These are phyloP conservation scores for Ceratocystiopsis sp. DNA, from an alignment of 2,329 filamentous ascomycete species.

Conservation along the genomic window DNA sequence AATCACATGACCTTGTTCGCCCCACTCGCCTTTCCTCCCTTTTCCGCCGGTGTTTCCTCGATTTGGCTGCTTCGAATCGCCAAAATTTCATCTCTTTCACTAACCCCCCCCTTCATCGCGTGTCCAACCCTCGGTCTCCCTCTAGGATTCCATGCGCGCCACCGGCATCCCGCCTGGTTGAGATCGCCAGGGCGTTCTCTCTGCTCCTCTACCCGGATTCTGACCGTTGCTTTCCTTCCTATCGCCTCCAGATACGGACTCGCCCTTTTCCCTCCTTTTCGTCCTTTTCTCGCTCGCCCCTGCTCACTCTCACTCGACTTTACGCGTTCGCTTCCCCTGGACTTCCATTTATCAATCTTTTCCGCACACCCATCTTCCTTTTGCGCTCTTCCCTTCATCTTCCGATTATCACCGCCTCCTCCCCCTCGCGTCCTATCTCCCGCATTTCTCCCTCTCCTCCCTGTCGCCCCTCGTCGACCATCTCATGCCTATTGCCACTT, in stretches of 20 bases:
- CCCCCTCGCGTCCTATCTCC: not conserved
- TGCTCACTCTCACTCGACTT: slow-evolving; percentile 6
- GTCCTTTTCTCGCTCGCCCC: slow-evolving; percentile 14
- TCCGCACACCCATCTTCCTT: slow-evolving; percentile 8
- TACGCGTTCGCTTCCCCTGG: slow-evolving; percentile 7
- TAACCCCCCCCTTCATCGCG: not conserved
- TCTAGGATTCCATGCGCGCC: slow-evolving; percentile 2
- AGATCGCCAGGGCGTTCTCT: slow-evolving; percentile 5
- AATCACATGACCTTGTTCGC: no score
- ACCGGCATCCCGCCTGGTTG: slow-evolving; percentile 5
- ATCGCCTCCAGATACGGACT: not conserved
- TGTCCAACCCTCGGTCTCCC: not conserved
- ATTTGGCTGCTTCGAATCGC: slow-evolving; percentile 1
- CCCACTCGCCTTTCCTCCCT: no score
- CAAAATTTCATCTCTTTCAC: slow-evolving; percentile 6
- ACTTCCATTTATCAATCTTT: slow-evolving; percentile 16
- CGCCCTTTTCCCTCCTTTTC: slow-evolving; percentile 3
- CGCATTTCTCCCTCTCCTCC: not conserved
- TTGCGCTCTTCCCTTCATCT: slow-evolving; percentile 10
- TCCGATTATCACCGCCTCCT: no score
- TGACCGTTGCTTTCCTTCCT: not conserved
- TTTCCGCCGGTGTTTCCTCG: no score
- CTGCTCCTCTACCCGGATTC: not conserved
- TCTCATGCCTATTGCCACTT: slow-evolving; percentile 81
- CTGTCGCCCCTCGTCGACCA: slow-evolving; percentile 16